A percentile compares a stretch with the other conserved stretches of the same genome.
Conservation (phyloP, 495 filamentous ascomycete species). For the Lasiosphaeria ovina region DNA sequence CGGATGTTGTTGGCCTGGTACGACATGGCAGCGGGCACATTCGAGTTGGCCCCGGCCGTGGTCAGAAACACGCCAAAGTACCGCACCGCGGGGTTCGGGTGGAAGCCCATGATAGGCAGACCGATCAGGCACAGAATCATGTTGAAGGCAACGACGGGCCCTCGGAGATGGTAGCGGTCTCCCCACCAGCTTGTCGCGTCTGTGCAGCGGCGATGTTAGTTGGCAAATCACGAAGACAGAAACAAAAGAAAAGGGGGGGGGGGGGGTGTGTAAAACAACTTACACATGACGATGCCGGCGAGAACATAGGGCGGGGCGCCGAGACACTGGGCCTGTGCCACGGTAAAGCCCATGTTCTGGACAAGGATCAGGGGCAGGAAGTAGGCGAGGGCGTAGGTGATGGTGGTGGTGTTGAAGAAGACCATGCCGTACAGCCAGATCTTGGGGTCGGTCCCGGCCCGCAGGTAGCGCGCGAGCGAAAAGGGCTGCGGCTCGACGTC, state of each 20-base stretch:
- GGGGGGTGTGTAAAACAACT: no score
- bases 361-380: constrained; percentile 65
- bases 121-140: constrained; percentile 45
- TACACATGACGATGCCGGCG: constrained; percentile 58
- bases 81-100: constrained; percentile 45
- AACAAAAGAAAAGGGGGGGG: no score
- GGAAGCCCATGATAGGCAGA: constrained; percentile 53
- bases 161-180: constrained; percentile 58
- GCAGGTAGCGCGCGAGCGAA: constrained; percentile 48
- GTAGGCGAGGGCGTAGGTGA: constrained; percentile 63
- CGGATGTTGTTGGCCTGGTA: constrained; percentile 70
- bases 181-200: constrained; percentile 46
- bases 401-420: constrained; percentile 58
- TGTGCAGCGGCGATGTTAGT: no score
- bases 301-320: constrained; percentile 62
- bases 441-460: constrained; percentile 51
- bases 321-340: constrained; percentile 58
- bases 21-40: constrained; percentile 56
- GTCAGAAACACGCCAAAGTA: constrained; percentile 67
- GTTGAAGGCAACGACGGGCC: constrained; percentile 58
- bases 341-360: constrained; percentile 55
- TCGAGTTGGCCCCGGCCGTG: constrained; percentile 59
- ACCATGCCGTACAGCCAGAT: constrained; percentile 62
- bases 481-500: constrained; percentile 54
- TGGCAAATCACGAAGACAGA: no score